These are phyloP conservation scores for Spathaspora sp. DNA, from an alignment of 805 yeast genomes.

Conservation along the genomic window DNA sequence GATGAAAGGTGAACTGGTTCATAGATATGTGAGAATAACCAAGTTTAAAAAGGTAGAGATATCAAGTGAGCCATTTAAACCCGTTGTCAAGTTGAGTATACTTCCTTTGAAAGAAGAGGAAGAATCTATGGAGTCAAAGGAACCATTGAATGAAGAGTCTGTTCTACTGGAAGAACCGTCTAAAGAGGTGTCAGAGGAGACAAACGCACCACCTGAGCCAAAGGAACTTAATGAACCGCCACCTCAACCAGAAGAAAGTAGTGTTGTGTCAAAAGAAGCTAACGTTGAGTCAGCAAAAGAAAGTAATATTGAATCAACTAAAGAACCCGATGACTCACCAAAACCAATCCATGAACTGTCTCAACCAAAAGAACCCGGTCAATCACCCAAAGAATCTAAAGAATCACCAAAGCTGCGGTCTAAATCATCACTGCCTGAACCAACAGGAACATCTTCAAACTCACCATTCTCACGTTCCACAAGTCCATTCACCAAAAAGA, in stretches of 20 bases:
- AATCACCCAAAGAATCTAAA: background rate
- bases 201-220: background rate
- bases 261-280: too few species aligned
- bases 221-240: too few species aligned
- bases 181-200: background rate
- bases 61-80: slow-evolving; percentile 36
- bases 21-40: slow-evolving; percentile 41
- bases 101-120: background rate
- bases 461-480: slow-evolving; percentile 13
- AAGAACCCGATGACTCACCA: too few species aligned
- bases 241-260: too few species aligned
- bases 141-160: background rate
- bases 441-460: background rate
- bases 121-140: background rate
- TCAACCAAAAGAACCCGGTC: background rate
- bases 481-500: slow-evolving; percentile 21
- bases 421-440: background rate
- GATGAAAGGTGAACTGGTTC: slow-evolving; percentile 12
- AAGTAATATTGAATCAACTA: too few species aligned
- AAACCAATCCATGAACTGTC: too few species aligned
- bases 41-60: slow-evolving; percentile 30
- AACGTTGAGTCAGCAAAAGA: too few species aligned
- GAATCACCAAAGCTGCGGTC: background rate
- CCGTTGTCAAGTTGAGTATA: background rate
- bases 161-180: background rate